These are phyloP conservation scores for Populus tremula DNA, from an alignment of 345 rosid species.

Conservation along the genomic window DNA sequence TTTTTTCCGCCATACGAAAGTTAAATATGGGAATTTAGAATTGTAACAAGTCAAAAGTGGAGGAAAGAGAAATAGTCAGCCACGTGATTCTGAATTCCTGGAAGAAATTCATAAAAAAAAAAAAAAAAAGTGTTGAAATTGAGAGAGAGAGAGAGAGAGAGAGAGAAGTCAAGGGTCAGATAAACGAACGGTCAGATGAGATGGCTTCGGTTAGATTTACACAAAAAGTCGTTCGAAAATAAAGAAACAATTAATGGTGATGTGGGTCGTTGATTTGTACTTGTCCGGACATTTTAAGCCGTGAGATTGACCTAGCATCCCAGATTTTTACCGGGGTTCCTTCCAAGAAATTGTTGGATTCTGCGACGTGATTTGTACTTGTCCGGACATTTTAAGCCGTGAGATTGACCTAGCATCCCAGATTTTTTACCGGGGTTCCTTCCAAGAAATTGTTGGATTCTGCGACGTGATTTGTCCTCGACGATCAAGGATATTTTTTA, in stretches of 20 bases:
- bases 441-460: background rate
- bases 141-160: background rate
- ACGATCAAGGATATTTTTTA: too few species aligned
- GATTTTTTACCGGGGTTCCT: background rate
- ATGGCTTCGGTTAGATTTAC: background rate
- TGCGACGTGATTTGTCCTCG: background rate
- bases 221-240: background rate
- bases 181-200: constrained; percentile 17
- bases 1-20: too few species aligned
- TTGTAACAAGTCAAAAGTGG: background rate
- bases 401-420: background rate
- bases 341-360: background rate
- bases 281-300: background rate
- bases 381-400: background rate
- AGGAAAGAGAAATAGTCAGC: background rate
- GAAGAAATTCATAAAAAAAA: background rate
- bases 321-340: background rate
- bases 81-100: constrained; percentile 9
- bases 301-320: background rate
- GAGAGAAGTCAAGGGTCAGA: constrained; percentile 18
- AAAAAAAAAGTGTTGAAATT: background rate
- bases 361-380: background rate
- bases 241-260: background rate
- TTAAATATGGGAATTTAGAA: too few species aligned
- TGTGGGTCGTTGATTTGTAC: background rate